These are phyloP conservation scores for Aeminium ludgeri DNA, from an alignment of 495 filamentous ascomycete genomes.

Conservation along the genomic window DNA sequence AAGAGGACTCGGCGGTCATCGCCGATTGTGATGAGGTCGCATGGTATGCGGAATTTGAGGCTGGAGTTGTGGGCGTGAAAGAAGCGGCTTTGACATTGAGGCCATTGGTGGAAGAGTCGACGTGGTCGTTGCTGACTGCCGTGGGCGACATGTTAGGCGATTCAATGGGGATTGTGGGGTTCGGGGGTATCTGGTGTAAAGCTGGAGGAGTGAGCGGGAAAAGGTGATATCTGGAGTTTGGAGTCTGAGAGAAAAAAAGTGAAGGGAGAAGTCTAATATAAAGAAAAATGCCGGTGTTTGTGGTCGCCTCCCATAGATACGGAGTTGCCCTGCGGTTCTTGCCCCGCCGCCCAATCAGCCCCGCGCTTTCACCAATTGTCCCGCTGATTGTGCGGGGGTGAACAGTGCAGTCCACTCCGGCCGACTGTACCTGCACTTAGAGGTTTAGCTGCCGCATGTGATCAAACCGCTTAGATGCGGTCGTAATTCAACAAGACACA, in stretches of 20 bases:
- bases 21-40: constrained; percentile 61
- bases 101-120: constrained; percentile 22
- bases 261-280: neutral
- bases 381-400: too few relatives aligned
- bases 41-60: constrained; percentile 44
- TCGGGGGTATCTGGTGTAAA: constrained; percentile 12
- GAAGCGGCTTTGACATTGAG: constrained; percentile 33
- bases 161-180: neutral
- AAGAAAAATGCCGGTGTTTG: neutral
- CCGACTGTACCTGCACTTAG: constrained; percentile 14
- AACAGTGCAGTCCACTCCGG: neutral
- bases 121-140: constrained; percentile 30
- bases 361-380: neutral
- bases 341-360: too few relatives aligned
- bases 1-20: constrained; percentile 62
- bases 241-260: neutral
- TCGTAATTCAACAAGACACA: too few relatives aligned
- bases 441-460: neutral
- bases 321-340: too few relatives aligned
- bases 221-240: neutral
- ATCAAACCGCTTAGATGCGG: too few relatives aligned
- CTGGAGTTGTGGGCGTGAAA: constrained; percentile 33
- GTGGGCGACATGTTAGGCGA: constrained; percentile 33
- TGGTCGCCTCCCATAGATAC: neutral
- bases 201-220: neutral